Conservation (phyloP, 768 basidiomycete species). For the Fistulinella prunicolor region DNA sequence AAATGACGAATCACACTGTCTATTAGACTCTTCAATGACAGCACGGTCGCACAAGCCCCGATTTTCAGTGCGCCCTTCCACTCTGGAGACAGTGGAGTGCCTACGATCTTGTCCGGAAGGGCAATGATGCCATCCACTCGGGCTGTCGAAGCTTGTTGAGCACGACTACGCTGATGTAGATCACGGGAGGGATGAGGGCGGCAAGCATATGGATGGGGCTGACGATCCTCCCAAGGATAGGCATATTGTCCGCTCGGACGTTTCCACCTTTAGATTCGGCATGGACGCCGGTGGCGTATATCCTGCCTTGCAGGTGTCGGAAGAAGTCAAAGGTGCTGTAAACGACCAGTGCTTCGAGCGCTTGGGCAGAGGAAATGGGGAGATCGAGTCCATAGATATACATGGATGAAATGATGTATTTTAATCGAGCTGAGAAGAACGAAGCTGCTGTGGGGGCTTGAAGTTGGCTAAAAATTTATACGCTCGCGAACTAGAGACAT, state of each 20-base stretch:
- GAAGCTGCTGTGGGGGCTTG: neutral
- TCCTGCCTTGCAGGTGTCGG: neutral
- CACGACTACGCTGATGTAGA: constrained; percentile 21
- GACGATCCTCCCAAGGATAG: constrained; percentile 17
- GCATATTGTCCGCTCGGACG: constrained; percentile 5
- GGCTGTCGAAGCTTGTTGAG: constrained; percentile 25
- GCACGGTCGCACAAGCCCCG: constrained; percentile 13
- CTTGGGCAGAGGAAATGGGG: constrained; percentile 1
- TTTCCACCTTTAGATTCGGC: constrained; percentile 14
- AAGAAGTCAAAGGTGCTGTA: constrained; percentile 6
- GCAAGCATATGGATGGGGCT: constrained; percentile 17
- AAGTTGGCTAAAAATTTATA: neutral
- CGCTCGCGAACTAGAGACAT: neutral
- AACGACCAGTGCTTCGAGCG: constrained; percentile 6
- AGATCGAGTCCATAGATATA: constrained; percentile 5
- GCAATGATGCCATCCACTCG: constrained; percentile 22
- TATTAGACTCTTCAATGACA: neutral
- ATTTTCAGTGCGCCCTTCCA: constrained; percentile 12
- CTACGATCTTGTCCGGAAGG: constrained; percentile 10
- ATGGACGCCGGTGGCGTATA: neutral
- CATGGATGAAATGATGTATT: constrained; percentile 2
- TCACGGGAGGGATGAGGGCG: constrained; percentile 11
- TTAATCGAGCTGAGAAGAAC: neutral
- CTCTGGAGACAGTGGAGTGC: neutral
- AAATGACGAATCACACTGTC: constrained; percentile 5